Evolutionary conservation across 192 early-diverging fungal species (phyloP).

Genomic region (Funneliformis mosseae): DNA sequence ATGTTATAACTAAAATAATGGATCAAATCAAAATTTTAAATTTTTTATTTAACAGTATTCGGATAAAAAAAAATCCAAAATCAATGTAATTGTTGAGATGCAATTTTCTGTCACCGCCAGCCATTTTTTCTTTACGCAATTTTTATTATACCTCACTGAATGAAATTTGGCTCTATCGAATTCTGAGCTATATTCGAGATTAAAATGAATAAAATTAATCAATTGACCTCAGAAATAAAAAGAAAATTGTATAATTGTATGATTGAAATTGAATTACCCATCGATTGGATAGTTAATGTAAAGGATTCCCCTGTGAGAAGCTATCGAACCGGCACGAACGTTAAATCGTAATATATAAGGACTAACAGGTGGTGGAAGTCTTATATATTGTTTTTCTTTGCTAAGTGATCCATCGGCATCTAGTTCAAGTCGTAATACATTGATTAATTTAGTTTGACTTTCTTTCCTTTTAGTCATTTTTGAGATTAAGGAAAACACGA

Average conservation of each 20-base stretch:
- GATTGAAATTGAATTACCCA: slow-evolving; percentile 48
- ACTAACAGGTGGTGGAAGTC: slow-evolving; percentile 69
- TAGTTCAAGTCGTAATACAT: slow-evolving; percentile 40
- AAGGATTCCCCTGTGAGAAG: slow-evolving; percentile 72
- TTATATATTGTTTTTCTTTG: slow-evolving; percentile 53
- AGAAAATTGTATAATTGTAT: not conserved
- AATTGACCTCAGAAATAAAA: not conserved
- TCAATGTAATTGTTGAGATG: no score
- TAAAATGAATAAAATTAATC: no score
- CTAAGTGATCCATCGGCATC: slow-evolving; percentile 47
- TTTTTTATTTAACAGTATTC: no score
- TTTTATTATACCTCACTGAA: slow-evolving; percentile 42
- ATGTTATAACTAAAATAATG: no score
- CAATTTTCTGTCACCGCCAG: no score
- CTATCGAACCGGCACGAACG: slow-evolving; percentile 74
- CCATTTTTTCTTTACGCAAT: slow-evolving; percentile 5
- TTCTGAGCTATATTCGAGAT: slow-evolving; percentile 34
- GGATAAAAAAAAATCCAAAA: no score
- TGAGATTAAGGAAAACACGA: no score
- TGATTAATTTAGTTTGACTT: slow-evolving; percentile 7
- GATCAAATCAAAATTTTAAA: no score
- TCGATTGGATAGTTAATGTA: slow-evolving; percentile 86
- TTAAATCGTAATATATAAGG: slow-evolving; percentile 80
- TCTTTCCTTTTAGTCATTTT: not conserved
- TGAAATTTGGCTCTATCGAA: slow-evolving; percentile 51